Base-by-base conservation (phyloP, 257 asterid species). In the Solanum piurae region DNA sequence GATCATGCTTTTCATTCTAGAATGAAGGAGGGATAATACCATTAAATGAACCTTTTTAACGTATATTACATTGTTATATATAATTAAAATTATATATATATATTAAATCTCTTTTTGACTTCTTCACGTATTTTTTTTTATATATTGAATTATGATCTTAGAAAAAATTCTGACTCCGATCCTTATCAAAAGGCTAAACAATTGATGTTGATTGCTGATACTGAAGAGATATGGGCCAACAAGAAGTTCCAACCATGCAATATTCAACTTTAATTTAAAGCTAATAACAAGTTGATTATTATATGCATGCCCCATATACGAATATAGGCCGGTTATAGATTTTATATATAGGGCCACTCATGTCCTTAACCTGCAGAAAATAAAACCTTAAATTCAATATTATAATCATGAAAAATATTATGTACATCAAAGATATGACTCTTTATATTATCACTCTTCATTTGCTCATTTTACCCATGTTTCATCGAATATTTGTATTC, bases 251-350 rank as follows among this genome's bases (percentile, higher is more conserved):
- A 46, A 46, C 68, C 85, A 27, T 27, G 12, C 40, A 79, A 44
- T 49, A 2, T 44, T 27, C 64, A 80, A 44, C 68, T 46, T 46
- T 44, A 44, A 62, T 80, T 80, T 6, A 40, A 44, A 29, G 85
- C 66, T 46, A 2, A 27, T 44, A 44, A 46, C 16, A 46, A 46
- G 66, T 46, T 12, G 27, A 29, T 16, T 18, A 77, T 77, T 72
- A 37, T 76, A 34, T 38, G 62, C 12, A 71, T 31, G 42, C 25
- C 44, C 79, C 18, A 46, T 1, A 27, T 80, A 44, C 8, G 13
- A 80, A 80, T 46, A 80, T 80, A 80, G 85, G 85, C 85, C 85
- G 85, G 85, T 80, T 46, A 80, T 55, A 55, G 64, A 55, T 55
- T 55, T 55, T 55, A 55, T 55, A 18, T 79, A 46, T 80, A 29